phyloP scores from a whole-genome alignment of 78 protist species.

The Chrysochromulina parva region DNA sequence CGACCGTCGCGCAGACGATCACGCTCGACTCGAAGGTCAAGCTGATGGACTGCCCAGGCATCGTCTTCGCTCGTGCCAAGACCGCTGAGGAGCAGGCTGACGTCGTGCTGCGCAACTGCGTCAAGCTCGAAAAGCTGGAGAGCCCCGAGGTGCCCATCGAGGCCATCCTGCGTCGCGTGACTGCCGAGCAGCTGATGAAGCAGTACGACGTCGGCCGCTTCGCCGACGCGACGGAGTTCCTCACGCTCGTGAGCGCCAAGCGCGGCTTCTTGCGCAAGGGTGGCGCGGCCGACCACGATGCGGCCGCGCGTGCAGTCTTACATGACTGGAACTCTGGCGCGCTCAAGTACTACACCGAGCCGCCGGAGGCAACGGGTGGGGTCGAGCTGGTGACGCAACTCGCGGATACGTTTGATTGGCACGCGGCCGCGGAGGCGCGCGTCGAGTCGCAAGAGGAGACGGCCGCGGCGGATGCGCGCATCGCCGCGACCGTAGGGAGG shows the following conservation, averaged over 20 bases:
- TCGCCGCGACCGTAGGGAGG: no score
- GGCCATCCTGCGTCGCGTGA: background rate
- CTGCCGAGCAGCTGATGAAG: background rate
- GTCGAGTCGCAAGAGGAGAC: no score
- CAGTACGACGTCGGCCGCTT: background rate
- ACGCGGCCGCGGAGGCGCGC: background rate
- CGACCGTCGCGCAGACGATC: constrained; percentile 67
- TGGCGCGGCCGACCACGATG: constrained; percentile 56
- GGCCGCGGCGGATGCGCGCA: no score
- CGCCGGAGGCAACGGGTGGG: background rate
- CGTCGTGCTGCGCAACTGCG: constrained; percentile 40
- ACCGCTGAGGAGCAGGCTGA: constrained; percentile 25
- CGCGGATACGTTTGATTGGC: background rate
- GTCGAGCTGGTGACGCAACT: background rate
- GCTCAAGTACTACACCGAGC: no score
- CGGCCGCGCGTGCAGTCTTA: constrained; percentile 53
- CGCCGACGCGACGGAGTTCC: background rate
- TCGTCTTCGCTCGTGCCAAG: constrained; percentile 58
- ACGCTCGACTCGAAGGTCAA: constrained; percentile 80
- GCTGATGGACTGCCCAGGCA: constrained; percentile 96
- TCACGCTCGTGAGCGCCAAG: constrained; percentile 17
- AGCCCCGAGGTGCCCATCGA: constrained; percentile 27
- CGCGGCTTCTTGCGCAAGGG: constrained; percentile 29
- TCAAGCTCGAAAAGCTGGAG: constrained; percentile 31
- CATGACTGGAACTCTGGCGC: background rate